Percentiles rank a stretch among this genome's conserved stretches.
These are phyloP conservation scores for Inosperma sp. DNA, from an alignment of 768 basidiomycete species.

Conservation along the genomic window DNA sequence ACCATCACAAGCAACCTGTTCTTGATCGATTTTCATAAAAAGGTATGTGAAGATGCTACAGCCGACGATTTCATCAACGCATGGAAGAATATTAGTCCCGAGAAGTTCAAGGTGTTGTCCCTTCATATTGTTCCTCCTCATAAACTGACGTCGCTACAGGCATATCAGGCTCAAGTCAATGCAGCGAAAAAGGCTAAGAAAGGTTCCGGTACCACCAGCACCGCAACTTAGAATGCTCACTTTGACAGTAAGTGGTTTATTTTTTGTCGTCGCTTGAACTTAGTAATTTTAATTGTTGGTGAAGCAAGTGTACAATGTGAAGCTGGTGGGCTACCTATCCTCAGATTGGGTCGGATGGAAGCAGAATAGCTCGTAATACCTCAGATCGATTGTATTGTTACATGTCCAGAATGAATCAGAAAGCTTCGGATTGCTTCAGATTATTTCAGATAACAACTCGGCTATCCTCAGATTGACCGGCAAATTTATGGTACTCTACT, in stretches of 20 bases:
- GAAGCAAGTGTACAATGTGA: background rate
- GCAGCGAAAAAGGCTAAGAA: background rate
- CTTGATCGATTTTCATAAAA: background rate
- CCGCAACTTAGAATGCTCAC: background rate
- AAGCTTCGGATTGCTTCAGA: background rate
- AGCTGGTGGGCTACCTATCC: no score
- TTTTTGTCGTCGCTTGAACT: background rate
- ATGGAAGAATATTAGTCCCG: background rate
- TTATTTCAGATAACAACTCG: background rate
- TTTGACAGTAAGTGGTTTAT: background rate
- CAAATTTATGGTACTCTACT: background rate
- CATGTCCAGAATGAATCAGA: background rate
- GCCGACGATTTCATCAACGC: slow-evolving; percentile 1
- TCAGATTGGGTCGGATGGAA: background rate
- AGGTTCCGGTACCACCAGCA: background rate
- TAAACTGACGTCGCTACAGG: background rate
- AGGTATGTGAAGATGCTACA: background rate
- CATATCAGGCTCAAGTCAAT: slow-evolving; percentile 1
- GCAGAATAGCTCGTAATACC: background rate
- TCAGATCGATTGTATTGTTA: background rate
- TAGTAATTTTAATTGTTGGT: background rate
- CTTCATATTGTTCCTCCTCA: background rate
- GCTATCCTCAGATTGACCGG: background rate
- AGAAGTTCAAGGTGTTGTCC: background rate
- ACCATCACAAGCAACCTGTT: slow-evolving; percentile 4